These are phyloP conservation scores for Oryza officinalis DNA, from an alignment of 176 grass and related monocot species.

Conservation along the genomic window DNA sequence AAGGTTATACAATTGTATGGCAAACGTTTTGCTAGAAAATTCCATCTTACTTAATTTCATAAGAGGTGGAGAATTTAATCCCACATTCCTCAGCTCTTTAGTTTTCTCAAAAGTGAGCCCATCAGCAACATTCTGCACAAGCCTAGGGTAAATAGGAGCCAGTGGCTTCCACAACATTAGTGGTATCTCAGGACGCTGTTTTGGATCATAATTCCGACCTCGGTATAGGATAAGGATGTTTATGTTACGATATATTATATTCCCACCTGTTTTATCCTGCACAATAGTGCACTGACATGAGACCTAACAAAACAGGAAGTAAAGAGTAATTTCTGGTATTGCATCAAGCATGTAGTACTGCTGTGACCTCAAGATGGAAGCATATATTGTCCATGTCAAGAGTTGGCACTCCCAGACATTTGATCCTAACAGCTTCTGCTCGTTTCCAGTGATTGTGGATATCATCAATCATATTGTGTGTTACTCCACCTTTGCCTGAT, in stretches of 20 bases:
- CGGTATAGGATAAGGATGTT: slow-evolving; percentile 64
- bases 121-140: slow-evolving; percentile 60
- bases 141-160: slow-evolving; percentile 65
- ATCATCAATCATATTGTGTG: slow-evolving; percentile 82
- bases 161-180: slow-evolving; percentile 83
- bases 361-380: slow-evolving; percentile 73
- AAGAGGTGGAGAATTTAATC: slow-evolving; percentile 47
- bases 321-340: not conserved
- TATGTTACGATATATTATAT: slow-evolving; percentile 52
- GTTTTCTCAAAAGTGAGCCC: slow-evolving; percentile 65
- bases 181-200: slow-evolving; percentile 47
- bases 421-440: slow-evolving; percentile 73
- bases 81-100: slow-evolving; percentile 69
- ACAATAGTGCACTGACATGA: slow-evolving; percentile 29
- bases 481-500: slow-evolving; percentile 67
- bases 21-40: slow-evolving; percentile 2
- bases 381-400: slow-evolving; percentile 75
- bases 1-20: not conserved
- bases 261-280: slow-evolving; percentile 81
- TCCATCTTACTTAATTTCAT: slow-evolving; percentile 65
- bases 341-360: slow-evolving; percentile 16
- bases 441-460: slow-evolving; percentile 79
- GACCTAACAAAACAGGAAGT: not conserved
- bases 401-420: slow-evolving; percentile 77
- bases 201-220: slow-evolving; percentile 61